Base-by-base conservation (phyloP, 805 yeast species). In the Pichia cephalocereana region DNA sequence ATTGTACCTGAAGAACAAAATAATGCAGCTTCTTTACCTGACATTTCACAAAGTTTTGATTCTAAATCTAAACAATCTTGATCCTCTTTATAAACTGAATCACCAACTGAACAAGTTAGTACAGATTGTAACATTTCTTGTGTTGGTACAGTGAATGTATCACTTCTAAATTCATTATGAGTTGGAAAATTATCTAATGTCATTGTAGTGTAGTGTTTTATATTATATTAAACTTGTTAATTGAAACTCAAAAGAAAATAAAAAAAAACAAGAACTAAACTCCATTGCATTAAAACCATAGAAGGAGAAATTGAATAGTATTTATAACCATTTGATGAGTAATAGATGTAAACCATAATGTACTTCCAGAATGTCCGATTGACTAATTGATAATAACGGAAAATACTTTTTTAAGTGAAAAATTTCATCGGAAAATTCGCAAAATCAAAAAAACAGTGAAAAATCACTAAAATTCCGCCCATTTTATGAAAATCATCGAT, bases 101-200 rank as follows among this genome's bases (percentile, higher is more conserved):
- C 97, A 38, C 97, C 97, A 42, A 77, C 71, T 1, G 90, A 67
- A 32, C 86, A 76, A 6, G 62, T 57, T 26, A 70, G 43, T 41
- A 77, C 80, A 38, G 88, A 81, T 47, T 76, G 72, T 19, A 84
- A 62, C 91, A 89, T 87, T 42, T 76, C 70, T 28, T 69, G 68
- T 0, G 96, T 79, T 30, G 97, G 97, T 8, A 85, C 84, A 5
- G 97, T 89, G 74, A 88, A 87, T 2, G 97, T 90, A 64, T 90
- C 98, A 57, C 91, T 75, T 62, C 82, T 70, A 54, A 78, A 72
- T 56, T 79, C 83, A 62, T 76, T 77, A 54, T 64, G 67, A 45
- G 51, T 54, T 39, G 46, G 38, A 14, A 45, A 43, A 17, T n/a
- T n/a, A 37, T 37, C 38, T 32, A 15, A 7, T 7, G 37, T 32